Conservation (phyloP, 768 basidiomycete genomes). For the Podaxis carcinomalis region DNA sequence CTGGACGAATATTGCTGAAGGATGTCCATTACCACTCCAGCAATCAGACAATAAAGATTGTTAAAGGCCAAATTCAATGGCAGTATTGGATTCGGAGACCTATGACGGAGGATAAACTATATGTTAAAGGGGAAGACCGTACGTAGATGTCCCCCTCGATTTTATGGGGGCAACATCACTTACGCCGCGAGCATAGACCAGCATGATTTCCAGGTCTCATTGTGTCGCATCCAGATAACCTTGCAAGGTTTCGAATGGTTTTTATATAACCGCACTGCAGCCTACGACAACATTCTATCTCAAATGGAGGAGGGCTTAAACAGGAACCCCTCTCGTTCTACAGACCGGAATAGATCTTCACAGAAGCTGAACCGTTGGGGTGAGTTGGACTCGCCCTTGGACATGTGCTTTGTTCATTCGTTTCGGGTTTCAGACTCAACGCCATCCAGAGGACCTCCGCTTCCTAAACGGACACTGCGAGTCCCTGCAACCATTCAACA, state of each 20-base stretch:
- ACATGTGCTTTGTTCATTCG: neutral
- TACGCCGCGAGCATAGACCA: neutral
- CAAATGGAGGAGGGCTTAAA: slow-evolving; percentile 50
- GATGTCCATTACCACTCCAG: slow-evolving; percentile 88
- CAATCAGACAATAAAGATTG: slow-evolving; percentile 82
- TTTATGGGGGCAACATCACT: neutral
- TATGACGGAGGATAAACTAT: slow-evolving; percentile 68
- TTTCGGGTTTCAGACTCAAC: slow-evolving; percentile 14
- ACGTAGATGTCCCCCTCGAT: slow-evolving; percentile 18
- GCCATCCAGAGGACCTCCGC: slow-evolving; percentile 23
- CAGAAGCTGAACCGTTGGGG: slow-evolving; percentile 39
- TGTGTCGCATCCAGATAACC: slow-evolving; percentile 79
- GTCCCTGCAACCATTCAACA: slow-evolving; percentile 36
- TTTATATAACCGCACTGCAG: slow-evolving; percentile 84
- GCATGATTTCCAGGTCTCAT: slow-evolving; percentile 15
- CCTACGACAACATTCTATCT: slow-evolving; percentile 83
- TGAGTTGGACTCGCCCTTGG: slow-evolving; percentile 14
- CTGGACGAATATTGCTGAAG: slow-evolving; percentile 84
- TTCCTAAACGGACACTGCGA: slow-evolving; percentile 22
- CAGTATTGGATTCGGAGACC: slow-evolving; percentile 89
- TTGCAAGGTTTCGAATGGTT: slow-evolving; percentile 91
- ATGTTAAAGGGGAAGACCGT: slow-evolving; percentile 52
- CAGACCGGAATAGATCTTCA: slow-evolving; percentile 26
- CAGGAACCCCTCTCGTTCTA: slow-evolving; percentile 29
- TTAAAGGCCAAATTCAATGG: slow-evolving; percentile 88